These are phyloP conservation scores for Lasiodiplodia theobromae DNA, from an alignment of 2,329 filamentous ascomycete genomes.

Conservation along the genomic window DNA sequence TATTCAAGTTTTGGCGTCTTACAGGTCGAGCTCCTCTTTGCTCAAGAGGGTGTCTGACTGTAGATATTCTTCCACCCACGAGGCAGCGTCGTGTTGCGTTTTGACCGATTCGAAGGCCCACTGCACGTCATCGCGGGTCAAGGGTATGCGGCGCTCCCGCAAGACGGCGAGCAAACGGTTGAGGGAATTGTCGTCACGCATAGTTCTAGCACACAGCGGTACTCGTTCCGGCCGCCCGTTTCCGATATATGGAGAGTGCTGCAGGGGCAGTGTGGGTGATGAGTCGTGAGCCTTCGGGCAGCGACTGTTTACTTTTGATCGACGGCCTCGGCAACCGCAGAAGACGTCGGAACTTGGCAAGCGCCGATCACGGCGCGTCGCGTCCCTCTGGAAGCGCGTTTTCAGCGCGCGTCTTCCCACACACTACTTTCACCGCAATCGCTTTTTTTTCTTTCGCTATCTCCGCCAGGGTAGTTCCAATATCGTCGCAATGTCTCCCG, in stretches of 20 bases:
- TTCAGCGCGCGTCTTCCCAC: background rate
- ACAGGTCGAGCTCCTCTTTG: slow-evolving; percentile 58
- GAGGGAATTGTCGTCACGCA: slow-evolving; percentile 39
- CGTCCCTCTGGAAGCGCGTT: slow-evolving; percentile 14
- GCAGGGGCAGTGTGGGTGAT: slow-evolving; percentile 18
- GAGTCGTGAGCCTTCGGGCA: slow-evolving; percentile 4
- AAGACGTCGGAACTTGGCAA: slow-evolving; percentile 15
- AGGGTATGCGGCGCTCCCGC: slow-evolving; percentile 52
- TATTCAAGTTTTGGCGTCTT: slow-evolving; percentile 33
- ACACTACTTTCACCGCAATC: background rate
- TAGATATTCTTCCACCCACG: slow-evolving; percentile 58
- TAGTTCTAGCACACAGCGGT: background rate
- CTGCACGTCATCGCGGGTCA: slow-evolving; percentile 55
- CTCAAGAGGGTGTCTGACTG: slow-evolving; percentile 55
- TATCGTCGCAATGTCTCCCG: slow-evolving; percentile 3
- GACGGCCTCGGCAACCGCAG: slow-evolving; percentile 13
- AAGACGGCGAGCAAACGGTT: slow-evolving; percentile 54
- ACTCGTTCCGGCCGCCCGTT: background rate
- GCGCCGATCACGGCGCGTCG: slow-evolving; percentile 22
- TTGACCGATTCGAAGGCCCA: slow-evolving; percentile 55
- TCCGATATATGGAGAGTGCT: slow-evolving; percentile 17
- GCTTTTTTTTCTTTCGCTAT: background rate
- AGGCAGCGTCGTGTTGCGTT: slow-evolving; percentile 49
- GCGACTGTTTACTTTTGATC: slow-evolving; percentile 22
- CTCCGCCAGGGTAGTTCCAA: background rate